A percentile compares a stretch with the other conserved stretches of the same genome.
These are phyloP conservation scores for Insectozyma bohioensis DNA, from an alignment of 1,139 yeast species.

Conservation along the genomic window DNA sequence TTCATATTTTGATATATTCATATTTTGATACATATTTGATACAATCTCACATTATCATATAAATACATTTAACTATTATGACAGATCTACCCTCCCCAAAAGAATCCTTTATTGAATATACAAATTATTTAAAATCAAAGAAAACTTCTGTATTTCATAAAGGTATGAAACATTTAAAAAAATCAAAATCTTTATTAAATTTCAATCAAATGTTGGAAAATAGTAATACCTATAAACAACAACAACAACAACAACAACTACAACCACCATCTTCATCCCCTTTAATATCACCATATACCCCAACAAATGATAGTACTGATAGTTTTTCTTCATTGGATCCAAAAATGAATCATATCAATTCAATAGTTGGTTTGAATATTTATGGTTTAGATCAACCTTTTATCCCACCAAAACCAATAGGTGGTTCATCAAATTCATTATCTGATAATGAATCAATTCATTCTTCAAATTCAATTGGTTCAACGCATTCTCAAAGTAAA, in stretches of 20 bases:
- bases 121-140: background rate
- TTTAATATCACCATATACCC: background rate
- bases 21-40: too few species aligned
- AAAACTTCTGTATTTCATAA: conserved; percentile 18
- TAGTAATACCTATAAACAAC: background rate
- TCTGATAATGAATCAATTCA: conserved; percentile 4
- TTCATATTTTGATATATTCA: too few species aligned
- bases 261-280: background rate
- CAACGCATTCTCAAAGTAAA: background rate
- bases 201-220: conserved; percentile 14
- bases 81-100: too few species aligned
- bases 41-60: too few species aligned
- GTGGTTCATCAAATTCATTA: background rate
- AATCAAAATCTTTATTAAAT: conserved; percentile 22
- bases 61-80: too few species aligned
- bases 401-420: conserved; percentile 21
- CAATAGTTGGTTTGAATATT: conserved; percentile 19
- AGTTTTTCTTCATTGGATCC: conserved; percentile 35
- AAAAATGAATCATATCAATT: conserved; percentile 16
- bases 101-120: too few species aligned
- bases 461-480: conserved; percentile 2
- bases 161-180: conserved; percentile 23
- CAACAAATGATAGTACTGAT: conserved; percentile 15
- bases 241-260: background rate
- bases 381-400: conserved; percentile 29